Base-by-base conservation (phyloP, 345 rosid species). In the Citropsis articulata region DNA sequence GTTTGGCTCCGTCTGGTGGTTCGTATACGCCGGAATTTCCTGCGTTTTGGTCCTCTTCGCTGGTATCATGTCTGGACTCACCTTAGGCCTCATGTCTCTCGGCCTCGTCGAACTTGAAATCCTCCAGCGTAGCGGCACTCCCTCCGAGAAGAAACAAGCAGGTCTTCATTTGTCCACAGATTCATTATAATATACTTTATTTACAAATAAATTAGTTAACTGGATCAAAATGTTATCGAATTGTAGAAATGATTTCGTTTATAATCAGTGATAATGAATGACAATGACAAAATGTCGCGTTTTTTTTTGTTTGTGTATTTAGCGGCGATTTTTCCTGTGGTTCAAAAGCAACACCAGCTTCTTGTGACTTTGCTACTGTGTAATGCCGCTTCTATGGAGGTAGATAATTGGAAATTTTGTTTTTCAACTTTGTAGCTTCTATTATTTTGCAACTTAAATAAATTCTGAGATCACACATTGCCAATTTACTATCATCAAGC, bases 331-430 rank as follows among this genome's bases (percentile, higher is more conserved):
- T 82, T 92, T 53, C 99, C 98, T 0, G 97, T 96, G 78, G 97
- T 94, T 77, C 91, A 96, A 68, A 95, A 93, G 82, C 99, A 93
- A 81, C 98, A 95, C 80, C 99, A 95, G 84, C 98, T 95, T 81
- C 85, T 95, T 9, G 99, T 95, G 74, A 95, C 99, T 45, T 73
- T 96, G 79, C 95, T 96, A 31, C 85, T 96, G 12, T 96, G 93
- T 79, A 96, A 96, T 90, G 98, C 97, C 6, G 85, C 75, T 73
- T 59, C 99, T 9, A 96, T 96, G 99, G 99, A 96, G 98, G 99
- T 96, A 75, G 83, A 40, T 25, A 59, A 27, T 48, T 27, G 48
- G 19, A 30, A 18, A 45, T 45, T 2, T 48, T 48, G 6, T 42
- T 8, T n/a, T 13, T 73, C 7, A 59, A 2, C 24, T 59, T 18